Evolutionary conservation across 441 rosid genomes (phyloP).

Genomic region (Pelargonium australe): DNA sequence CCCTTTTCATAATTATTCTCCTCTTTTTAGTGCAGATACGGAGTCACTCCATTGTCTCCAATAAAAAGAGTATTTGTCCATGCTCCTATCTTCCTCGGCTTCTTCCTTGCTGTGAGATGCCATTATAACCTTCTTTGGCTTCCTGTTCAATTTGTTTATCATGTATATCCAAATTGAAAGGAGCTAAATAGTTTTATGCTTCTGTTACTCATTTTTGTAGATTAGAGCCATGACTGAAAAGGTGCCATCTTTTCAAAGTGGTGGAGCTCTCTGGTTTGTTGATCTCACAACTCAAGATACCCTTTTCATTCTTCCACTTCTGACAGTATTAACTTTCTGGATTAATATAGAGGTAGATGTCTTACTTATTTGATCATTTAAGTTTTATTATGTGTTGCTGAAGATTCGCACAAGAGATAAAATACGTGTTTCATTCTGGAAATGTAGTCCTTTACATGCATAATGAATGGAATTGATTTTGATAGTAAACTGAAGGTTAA

Average conservation of each 20-base stretch:
- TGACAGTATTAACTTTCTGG: constrained; percentile 40
- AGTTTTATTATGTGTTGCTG: too few species aligned
- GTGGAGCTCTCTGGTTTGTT: constrained; percentile 48
- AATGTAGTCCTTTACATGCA: too few species aligned
- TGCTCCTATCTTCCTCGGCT: constrained; percentile 48
- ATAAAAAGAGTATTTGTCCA: constrained; percentile 46
- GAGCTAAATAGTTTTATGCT: not conserved
- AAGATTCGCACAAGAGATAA: too few species aligned
- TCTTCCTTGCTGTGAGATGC: constrained; percentile 41
- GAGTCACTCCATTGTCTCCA: constrained; percentile 41
- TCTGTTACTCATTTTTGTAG: constrained; percentile 24
- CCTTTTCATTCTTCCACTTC: constrained; percentile 39
- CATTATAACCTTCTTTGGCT: constrained; percentile 8
- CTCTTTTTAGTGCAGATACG: constrained; percentile 24
- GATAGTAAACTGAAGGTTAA: too few species aligned
- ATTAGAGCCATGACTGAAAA: constrained; percentile 48
- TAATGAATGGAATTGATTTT: too few species aligned
- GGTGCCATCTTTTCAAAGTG: constrained; percentile 48
- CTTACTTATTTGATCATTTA: not conserved
- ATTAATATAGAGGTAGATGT: constrained; percentile 41
- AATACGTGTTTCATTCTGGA: too few species aligned
- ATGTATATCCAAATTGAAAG: not conserved
- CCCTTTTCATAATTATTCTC: not conserved
- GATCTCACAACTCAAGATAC: constrained; percentile 46
- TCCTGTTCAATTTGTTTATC: not conserved